Conservation (phyloP, 2,329 filamentous ascomycete species). For the Fusarium xylarioides region DNA sequence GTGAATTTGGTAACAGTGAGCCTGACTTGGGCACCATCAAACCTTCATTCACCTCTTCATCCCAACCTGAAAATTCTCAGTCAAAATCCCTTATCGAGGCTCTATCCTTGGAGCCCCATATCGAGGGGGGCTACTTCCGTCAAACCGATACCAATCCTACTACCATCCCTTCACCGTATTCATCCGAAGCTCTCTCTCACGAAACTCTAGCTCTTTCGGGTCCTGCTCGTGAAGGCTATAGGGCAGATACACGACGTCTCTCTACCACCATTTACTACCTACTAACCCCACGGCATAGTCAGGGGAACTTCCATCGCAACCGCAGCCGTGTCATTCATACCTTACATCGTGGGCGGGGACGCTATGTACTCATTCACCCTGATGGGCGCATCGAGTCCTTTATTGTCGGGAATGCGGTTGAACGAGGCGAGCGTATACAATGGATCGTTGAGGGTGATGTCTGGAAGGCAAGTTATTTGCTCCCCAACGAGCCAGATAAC, state of each 20-base stretch:
- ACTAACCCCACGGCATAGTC: slow-evolving; percentile 62
- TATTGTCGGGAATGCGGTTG: slow-evolving; percentile 67
- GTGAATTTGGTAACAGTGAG: neutral
- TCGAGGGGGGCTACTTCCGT: slow-evolving; percentile 71
- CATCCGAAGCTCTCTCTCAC: slow-evolving; percentile 48
- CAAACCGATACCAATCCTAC: slow-evolving; percentile 66
- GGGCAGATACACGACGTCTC: slow-evolving; percentile 57
- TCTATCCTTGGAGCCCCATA: slow-evolving; percentile 62
- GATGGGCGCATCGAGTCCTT: slow-evolving; percentile 69
- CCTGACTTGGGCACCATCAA: slow-evolving; percentile 25
- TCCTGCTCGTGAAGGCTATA: slow-evolving; percentile 47
- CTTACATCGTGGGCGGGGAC: slow-evolving; percentile 68
- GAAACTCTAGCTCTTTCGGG: slow-evolving; percentile 47
- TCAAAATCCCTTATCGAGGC: slow-evolving; percentile 43
- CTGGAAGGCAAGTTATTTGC: slow-evolving; percentile 71
- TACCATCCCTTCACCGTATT: slow-evolving; percentile 60
- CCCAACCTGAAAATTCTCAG: slow-evolving; percentile 24
- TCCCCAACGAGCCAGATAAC: slow-evolving; percentile 43
- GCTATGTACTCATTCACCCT: slow-evolving; percentile 71
- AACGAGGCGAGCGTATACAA: slow-evolving; percentile 67
- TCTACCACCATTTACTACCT: slow-evolving; percentile 73
- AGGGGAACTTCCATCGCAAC: slow-evolving; percentile 72
- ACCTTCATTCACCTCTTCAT: slow-evolving; percentile 27
- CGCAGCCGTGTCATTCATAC: slow-evolving; percentile 70
- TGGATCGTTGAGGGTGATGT: slow-evolving; percentile 76